Conservation (phyloP, 352 stramenopile genomes). For the Thraustochytrium striatum region DNA sequence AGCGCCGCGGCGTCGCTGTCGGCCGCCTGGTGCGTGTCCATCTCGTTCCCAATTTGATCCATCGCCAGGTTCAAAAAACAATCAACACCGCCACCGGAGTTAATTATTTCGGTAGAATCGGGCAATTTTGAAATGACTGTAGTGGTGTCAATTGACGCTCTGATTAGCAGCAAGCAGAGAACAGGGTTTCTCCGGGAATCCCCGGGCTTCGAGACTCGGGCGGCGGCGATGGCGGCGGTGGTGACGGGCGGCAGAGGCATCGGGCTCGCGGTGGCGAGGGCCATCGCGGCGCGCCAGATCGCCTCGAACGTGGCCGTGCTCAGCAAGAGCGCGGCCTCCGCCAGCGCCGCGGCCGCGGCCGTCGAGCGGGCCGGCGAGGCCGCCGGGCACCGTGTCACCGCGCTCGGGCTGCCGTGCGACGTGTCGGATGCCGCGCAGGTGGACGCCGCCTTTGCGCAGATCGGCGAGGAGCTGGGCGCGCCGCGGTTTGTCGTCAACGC, state of each 20-base stretch:
- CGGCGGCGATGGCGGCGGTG: constrained; percentile 1
- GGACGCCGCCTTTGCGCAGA: neutral
- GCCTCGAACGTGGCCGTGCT: neutral
- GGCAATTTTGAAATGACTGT: no score
- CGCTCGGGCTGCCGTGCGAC: neutral
- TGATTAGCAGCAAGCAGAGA: no score
- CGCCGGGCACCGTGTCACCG: neutral
- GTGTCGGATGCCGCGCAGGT: neutral
- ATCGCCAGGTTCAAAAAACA: no score
- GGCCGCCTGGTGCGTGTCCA: constrained; percentile 53
- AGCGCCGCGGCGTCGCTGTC: no score
- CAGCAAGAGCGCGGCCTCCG: neutral
- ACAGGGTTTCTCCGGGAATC: no score
- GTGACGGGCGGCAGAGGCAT: constrained; percentile 8
- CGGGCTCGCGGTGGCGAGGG: neutral
- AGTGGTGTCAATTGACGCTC: no score
- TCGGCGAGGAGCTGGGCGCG: neutral
- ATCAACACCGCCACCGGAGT: no score
- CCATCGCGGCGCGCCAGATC: neutral
- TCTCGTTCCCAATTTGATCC: neutral
- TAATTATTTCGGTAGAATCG: no score
- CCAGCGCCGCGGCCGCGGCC: neutral
- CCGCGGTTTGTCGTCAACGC: neutral
- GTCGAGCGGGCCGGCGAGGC: neutral
- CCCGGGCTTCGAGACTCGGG: no score